These are phyloP conservation scores for Baorangia bicolor DNA, from an alignment of 768 basidiomycete genomes.

Conservation along the genomic window DNA sequence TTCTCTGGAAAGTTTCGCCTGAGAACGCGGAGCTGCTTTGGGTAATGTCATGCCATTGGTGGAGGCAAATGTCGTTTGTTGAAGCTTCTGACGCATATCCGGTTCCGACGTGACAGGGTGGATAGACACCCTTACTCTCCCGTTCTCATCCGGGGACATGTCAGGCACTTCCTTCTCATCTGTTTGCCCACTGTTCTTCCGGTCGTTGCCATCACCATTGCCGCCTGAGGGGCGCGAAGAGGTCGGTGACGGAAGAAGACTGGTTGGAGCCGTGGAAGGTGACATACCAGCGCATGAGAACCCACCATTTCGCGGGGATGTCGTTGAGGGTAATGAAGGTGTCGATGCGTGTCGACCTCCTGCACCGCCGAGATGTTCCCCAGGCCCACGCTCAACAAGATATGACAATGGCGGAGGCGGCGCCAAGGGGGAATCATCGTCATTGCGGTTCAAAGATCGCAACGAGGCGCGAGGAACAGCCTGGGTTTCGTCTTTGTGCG, in stretches of 20 bases:
- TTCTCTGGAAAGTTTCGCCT: constrained; percentile 46
- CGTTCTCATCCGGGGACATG: constrained; percentile 30
- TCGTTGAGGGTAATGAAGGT: constrained; percentile 61
- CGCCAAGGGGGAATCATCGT: constrained; percentile 76
- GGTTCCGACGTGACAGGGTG: constrained; percentile 61
- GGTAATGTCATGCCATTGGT: constrained; percentile 33
- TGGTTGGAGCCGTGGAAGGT: constrained; percentile 74
- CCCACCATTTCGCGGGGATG: constrained; percentile 53
- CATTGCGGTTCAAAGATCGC: constrained; percentile 42
- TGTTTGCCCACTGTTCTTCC: constrained; percentile 40
- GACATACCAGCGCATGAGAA: constrained; percentile 63
- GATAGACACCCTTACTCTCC: constrained; percentile 40
- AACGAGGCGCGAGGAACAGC: constrained; percentile 32
- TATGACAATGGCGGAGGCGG: constrained; percentile 93
- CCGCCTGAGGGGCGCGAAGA: constrained; percentile 64
- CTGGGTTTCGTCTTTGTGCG: constrained; percentile 39
- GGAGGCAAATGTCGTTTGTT: constrained; percentile 35
- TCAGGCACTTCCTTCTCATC: constrained; percentile 45
- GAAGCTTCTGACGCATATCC: constrained; percentile 53
- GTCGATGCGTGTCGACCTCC: constrained; percentile 63
- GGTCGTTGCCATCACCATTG: constrained; percentile 51
- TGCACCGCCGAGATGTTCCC: constrained; percentile 45
- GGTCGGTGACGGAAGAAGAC: constrained; percentile 70
- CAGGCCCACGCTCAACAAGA: constrained; percentile 61
- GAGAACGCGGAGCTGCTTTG: constrained; percentile 16